Conservation (phyloP, 2,329 filamentous ascomycete species). For the Curvularia eragrostidis region DNA sequence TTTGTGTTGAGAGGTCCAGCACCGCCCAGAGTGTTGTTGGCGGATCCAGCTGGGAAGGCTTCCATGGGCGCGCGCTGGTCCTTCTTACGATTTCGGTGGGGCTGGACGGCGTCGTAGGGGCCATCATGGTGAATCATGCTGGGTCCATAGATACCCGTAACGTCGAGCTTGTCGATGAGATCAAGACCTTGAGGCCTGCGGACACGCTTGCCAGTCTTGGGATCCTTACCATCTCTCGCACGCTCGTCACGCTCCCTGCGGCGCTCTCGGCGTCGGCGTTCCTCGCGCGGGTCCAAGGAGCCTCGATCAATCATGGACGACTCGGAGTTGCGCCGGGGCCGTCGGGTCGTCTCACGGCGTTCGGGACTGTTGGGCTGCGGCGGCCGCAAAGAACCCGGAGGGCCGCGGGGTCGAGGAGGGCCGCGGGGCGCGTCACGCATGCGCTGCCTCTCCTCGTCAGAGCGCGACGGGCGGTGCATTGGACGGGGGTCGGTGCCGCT, state of each 20-base stretch:
- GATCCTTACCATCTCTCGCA: constrained; percentile 41
- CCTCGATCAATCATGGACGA: constrained; percentile 73
- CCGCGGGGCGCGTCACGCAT: constrained; percentile 50
- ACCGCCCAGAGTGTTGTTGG: constrained; percentile 91
- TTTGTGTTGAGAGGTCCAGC: constrained; percentile 81
- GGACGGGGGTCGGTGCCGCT: constrained; percentile 55
- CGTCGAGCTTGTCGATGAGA: constrained; percentile 95
- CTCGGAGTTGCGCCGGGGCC: constrained; percentile 77
- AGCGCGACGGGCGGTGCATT: constrained; percentile 67
- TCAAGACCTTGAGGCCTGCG: constrained; percentile 67
- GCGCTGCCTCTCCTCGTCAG: constrained; percentile 60
- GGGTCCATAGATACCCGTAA: constrained; percentile 92
- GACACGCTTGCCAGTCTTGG: constrained; percentile 32
- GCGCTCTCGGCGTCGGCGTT: constrained; percentile 58
- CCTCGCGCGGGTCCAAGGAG: constrained; percentile 66
- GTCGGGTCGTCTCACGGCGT: constrained; percentile 54
- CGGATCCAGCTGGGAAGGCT: constrained; percentile 89
- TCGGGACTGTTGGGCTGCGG: constrained; percentile 44
- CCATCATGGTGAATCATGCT: constrained; percentile 97
- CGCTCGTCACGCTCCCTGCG: constrained; percentile 60
- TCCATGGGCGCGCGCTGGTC: constrained; percentile 90
- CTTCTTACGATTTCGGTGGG: constrained; percentile 87
- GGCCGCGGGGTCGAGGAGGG: constrained; percentile 47
- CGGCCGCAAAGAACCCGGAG: constrained; percentile 49
- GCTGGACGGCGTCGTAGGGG: constrained; percentile 95